Evolutionary conservation across 805 yeast genomes (phyloP).

Genomic region (Pichia paraexigua): DNA sequence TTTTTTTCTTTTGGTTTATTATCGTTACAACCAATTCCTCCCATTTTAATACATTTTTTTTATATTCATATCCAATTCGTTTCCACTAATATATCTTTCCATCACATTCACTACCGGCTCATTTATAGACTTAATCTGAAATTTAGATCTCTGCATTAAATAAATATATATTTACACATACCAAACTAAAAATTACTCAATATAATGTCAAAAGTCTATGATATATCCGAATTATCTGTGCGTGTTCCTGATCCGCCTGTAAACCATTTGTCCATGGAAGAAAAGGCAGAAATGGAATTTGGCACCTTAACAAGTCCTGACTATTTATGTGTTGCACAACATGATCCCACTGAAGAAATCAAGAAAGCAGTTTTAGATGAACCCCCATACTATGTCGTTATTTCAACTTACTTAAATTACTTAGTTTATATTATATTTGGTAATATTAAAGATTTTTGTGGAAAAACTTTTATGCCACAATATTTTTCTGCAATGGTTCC

Average conservation of each 20-base stretch:
- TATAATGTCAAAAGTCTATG: conserved; percentile 5
- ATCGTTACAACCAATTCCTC: neutral
- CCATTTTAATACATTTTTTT: neutral
- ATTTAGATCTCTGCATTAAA: neutral
- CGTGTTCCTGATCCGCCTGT: conserved; percentile 29
- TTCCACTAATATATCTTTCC: neutral
- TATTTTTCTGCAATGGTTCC: conserved; percentile 62
- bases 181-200: neutral
- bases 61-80: neutral
- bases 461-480: conserved; percentile 61
- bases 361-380: conserved; percentile 66
- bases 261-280: conserved; percentile 22
- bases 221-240: conserved; percentile 6
- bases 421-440: conserved; percentile 81
- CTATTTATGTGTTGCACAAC: conserved; percentile 53
- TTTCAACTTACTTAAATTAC: conserved; percentile 81
- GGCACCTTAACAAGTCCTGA: conserved; percentile 63
- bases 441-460: conserved; percentile 83
- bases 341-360: conserved; percentile 49
- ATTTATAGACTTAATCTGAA: neutral
- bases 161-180: neutral
- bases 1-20: neutral
- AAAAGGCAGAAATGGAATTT: conserved; percentile 56
- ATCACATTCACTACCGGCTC: neutral
- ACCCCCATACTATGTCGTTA: conserved; percentile 73